A percentile compares a stretch with the other conserved stretches of the same genome.
phyloP scores from a whole-genome alignment of 208 protist genomes.

The Wallacemonas sp. region DNA sequence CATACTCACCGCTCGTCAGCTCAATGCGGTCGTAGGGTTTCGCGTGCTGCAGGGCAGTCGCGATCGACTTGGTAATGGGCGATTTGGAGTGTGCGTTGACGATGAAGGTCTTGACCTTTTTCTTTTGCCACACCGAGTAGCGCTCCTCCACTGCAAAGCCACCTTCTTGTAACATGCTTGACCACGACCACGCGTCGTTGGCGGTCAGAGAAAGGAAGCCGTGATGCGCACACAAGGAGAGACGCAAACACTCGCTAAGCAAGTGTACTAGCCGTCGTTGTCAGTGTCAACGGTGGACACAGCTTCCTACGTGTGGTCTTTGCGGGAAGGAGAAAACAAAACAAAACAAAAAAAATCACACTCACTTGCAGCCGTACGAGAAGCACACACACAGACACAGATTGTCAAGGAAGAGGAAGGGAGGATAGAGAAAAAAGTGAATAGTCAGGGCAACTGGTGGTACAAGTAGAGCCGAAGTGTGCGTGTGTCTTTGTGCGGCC shows the following conservation, averaged over 20 bases:
- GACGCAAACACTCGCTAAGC: constrained; percentile 1
- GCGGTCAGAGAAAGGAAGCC: constrained; percentile 2
- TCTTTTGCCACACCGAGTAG: constrained; percentile 84
- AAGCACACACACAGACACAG: constrained; percentile 1
- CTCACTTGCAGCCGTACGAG: not conserved
- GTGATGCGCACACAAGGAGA: constrained; percentile 8
- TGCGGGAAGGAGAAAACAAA: constrained; percentile 1
- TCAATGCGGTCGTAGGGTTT: constrained; percentile 88
- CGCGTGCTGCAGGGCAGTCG: constrained; percentile 57
- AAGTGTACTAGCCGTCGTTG: no score
- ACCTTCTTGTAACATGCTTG: constrained; percentile 23
- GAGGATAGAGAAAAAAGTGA: not conserved
- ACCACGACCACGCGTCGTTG: not conserved
- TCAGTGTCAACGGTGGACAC: no score
- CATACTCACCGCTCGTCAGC: constrained; percentile 78
- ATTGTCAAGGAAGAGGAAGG: not conserved
- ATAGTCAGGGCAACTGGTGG: not conserved
- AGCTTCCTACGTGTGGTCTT: no score
- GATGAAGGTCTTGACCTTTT: constrained; percentile 81
- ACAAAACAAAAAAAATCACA: not conserved
- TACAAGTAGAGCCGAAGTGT: no score
- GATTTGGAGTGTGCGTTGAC: constrained; percentile 74
- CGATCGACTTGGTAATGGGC: constrained; percentile 49
- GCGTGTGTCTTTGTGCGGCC: no score
- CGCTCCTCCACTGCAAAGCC: constrained; percentile 67